These are phyloP conservation scores for Rubia tinctorum DNA, from an alignment of 305 asterid genomes.

Conservation along the genomic window DNA sequence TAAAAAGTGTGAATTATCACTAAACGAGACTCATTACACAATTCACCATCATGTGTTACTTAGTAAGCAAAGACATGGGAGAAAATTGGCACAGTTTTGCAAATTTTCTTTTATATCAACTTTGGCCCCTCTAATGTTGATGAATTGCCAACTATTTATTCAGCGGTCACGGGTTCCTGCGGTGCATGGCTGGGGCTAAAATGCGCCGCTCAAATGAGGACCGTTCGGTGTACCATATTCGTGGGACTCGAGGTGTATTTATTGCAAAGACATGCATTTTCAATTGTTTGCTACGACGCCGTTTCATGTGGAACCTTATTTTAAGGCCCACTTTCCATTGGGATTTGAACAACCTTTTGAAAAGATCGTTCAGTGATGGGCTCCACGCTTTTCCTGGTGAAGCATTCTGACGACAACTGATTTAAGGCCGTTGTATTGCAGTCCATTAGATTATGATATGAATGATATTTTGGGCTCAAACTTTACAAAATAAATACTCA, in stretches of 20 bases:
- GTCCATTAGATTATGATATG: too few species aligned
- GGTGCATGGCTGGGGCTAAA: slow-evolving; percentile 9
- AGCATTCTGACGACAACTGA: too few species aligned
- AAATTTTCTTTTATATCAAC: background rate
- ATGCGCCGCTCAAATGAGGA: slow-evolving; percentile 23
- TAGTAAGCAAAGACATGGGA: too few species aligned
- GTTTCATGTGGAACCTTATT: background rate
- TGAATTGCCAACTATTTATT: background rate
- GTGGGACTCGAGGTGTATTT: slow-evolving; percentile 27
- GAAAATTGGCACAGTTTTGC: background rate
- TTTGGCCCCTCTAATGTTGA: background rate
- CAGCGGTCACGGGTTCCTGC: background rate
- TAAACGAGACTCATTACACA: too few species aligned
- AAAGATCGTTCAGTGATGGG: background rate
- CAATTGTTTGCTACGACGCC: background rate
- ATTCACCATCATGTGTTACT: too few species aligned
- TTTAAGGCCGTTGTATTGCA: too few species aligned
- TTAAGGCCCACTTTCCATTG: slow-evolving; percentile 26
- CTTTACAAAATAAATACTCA: too few species aligned
- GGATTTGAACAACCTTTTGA: slow-evolving; percentile 25
- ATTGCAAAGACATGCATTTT: slow-evolving; percentile 22
- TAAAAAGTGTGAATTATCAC: too few species aligned
- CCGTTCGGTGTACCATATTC: slow-evolving; percentile 4
- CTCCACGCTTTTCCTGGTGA: background rate
- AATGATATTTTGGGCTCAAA: too few species aligned